Percentiles rank a stretch among this genome's conserved stretches.
phyloP scores from a whole-genome alignment of 2,329 filamentous ascomycete species.

The Colletotrichum sojae region DNA sequence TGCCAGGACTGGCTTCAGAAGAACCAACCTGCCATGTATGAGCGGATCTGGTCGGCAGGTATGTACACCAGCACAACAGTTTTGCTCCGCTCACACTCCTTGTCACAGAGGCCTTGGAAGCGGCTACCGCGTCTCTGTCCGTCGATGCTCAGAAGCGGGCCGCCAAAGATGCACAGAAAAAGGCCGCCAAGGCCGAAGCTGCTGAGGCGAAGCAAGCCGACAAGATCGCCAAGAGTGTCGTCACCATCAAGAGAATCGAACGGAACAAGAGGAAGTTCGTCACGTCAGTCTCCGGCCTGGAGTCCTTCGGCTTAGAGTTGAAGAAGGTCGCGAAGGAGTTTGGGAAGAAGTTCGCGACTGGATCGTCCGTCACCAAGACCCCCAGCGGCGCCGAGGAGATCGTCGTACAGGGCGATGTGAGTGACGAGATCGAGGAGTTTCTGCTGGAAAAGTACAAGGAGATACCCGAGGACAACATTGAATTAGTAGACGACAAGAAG shows the following conservation, averaged over 20 bases:
- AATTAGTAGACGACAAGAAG: slow-evolving; percentile 96
- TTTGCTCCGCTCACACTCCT: slow-evolving; percentile 13
- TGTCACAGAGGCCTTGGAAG: slow-evolving; percentile 79
- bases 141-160: slow-evolving; percentile 94
- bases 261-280: slow-evolving; percentile 98
- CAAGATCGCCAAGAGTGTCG: slow-evolving; percentile 83
- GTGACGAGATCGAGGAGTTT: slow-evolving; percentile 94
- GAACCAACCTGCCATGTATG: slow-evolving; percentile 80
- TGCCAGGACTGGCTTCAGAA: slow-evolving; percentile 95
- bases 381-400: slow-evolving; percentile 93
- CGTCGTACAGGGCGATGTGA: slow-evolving; percentile 96
- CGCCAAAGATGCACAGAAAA: slow-evolving; percentile 96
- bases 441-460: slow-evolving; percentile 89
- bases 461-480: slow-evolving; percentile 95
- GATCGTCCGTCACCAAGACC: slow-evolving; percentile 90
- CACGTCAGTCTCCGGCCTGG: slow-evolving; percentile 90
- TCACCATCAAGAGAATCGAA: slow-evolving; percentile 97
- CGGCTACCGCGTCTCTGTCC: slow-evolving; percentile 87
- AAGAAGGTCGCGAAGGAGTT: slow-evolving; percentile 98
- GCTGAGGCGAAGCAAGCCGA: slow-evolving; percentile 87
- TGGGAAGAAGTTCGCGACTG: slow-evolving; percentile 98
- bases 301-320: slow-evolving; percentile 90
- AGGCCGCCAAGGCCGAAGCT: slow-evolving; percentile 92
- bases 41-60: slow-evolving; percentile 89
- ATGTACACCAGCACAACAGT: slow-evolving; percentile 45